Evolutionary conservation across 2,329 filamentous ascomycete genomes (phyloP).

Genomic region (Xylariaceae sp.): DNA sequence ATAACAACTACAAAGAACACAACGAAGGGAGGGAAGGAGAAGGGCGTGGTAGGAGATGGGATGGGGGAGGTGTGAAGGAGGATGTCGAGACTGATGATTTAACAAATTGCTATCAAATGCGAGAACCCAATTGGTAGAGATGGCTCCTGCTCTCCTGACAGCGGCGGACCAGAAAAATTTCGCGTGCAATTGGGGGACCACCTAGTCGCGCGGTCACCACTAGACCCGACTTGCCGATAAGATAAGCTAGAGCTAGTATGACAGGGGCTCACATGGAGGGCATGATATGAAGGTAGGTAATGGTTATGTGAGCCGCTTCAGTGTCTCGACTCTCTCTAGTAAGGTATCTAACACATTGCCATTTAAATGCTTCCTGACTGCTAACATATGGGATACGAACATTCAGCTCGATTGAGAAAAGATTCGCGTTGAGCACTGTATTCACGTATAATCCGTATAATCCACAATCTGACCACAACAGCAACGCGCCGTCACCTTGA

Average conservation of each 20-base stretch:
- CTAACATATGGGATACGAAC: no score
- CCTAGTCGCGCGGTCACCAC: not conserved
- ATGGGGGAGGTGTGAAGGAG: conserved; percentile 9
- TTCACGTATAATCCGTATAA: no score
- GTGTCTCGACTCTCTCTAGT: no score
- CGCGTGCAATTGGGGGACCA: not conserved
- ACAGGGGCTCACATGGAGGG: not conserved
- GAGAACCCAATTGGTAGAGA: no score
- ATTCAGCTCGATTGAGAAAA: no score
- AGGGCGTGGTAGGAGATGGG: conserved; percentile 8
- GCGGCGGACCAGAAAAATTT: not conserved
- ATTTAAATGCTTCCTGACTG: no score
- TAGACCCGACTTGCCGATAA: not conserved
- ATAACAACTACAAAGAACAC: conserved; percentile 3
- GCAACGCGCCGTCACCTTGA: no score
- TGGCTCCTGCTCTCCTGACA: not conserved
- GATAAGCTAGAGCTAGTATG: not conserved
- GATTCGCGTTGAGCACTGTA: no score
- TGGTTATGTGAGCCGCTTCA: no score
- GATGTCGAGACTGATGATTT: conserved; percentile 6
- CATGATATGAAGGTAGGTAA: no score
- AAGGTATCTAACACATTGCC: no score
- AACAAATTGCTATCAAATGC: not conserved
- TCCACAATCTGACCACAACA: no score
- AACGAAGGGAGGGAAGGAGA: conserved; percentile 3